Evolutionary conservation across 2,329 filamentous ascomycete species (phyloP).

Genomic region (Hypoxylon rubiginosum): DNA sequence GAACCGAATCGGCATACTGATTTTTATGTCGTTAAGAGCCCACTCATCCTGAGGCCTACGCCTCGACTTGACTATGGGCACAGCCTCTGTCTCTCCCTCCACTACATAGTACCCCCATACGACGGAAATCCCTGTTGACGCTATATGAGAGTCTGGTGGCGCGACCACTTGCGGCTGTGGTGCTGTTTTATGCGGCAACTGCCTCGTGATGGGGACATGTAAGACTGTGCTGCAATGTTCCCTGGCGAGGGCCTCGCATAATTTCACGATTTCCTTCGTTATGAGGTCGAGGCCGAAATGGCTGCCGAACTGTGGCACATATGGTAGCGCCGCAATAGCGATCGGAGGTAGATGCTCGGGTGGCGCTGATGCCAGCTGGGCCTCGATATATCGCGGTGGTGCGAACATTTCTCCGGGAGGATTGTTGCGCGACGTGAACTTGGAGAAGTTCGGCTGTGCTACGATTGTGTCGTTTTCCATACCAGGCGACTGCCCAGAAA

Average conservation of each 20-base stretch:
- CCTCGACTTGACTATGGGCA: constrained; percentile 10
- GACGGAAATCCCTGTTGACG: background rate
- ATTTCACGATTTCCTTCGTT: background rate
- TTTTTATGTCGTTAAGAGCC: background rate
- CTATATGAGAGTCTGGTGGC: background rate
- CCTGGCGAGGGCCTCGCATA: background rate
- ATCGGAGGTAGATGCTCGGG: background rate
- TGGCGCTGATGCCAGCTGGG: constrained; percentile 7
- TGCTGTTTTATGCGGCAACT: background rate
- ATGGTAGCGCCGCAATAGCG: background rate
- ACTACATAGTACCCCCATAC: constrained; percentile 21
- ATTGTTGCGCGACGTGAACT: background rate
- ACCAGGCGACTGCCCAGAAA: background rate
- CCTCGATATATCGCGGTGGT: background rate
- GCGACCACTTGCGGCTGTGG: background rate
- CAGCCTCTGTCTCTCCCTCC: background rate
- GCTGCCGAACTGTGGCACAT: constrained; percentile 11
- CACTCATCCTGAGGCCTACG: background rate
- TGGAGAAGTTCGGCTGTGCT: background rate
- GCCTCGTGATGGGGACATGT: background rate
- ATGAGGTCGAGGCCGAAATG: constrained; percentile 1
- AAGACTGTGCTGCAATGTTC: background rate
- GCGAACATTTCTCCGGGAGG: background rate
- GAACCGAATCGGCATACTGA: constrained; percentile 16
- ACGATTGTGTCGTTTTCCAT: constrained; percentile 8